Evolutionary conservation across 2,329 filamentous ascomycete genomes (phyloP).

Genomic region (Ophiosphaerella korrae): DNA sequence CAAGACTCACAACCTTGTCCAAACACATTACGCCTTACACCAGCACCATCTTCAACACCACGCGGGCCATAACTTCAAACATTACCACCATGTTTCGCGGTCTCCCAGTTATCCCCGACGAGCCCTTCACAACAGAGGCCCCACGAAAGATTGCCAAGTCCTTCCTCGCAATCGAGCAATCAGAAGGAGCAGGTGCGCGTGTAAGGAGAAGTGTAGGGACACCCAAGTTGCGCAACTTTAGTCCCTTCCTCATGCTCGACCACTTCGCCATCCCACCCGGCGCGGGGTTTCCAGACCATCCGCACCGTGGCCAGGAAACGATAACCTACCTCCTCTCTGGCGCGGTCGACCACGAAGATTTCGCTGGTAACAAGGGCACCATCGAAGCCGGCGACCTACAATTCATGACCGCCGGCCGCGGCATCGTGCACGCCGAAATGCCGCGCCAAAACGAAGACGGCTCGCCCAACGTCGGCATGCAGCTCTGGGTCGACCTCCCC

Average conservation of each 20-base stretch:
- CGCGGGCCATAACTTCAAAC: constrained; percentile 36
- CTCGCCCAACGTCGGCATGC: constrained; percentile 80
- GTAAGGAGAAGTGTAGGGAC: constrained; percentile 90
- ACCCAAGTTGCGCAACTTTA: constrained; percentile 79
- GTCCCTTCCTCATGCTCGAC: constrained; percentile 94
- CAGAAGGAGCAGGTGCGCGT: constrained; percentile 84
- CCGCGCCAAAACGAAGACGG: constrained; percentile 78
- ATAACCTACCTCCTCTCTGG: constrained; percentile 91
- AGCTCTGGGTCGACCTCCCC: constrained; percentile 94
- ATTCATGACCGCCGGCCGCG: constrained; percentile 94
- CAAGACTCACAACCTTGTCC: constrained; percentile 40
- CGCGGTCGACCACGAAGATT: constrained; percentile 89
- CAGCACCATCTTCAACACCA: constrained; percentile 26
- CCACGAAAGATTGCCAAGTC: constrained; percentile 80
- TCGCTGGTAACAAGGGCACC: constrained; percentile 82
- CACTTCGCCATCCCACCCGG: constrained; percentile 80
- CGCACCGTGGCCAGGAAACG: constrained; percentile 80
- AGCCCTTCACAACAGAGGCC: constrained; percentile 45
- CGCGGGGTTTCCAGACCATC: constrained; percentile 89
- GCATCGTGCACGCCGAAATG: constrained; percentile 97
- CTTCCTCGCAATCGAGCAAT: constrained; percentile 82
- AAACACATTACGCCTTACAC: constrained; percentile 36
- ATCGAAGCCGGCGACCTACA: constrained; percentile 88
- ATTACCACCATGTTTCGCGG: constrained; percentile 50
- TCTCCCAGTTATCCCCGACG: constrained; percentile 55